A percentile compares a stretch with the other conserved stretches of the same genome.
Evolutionary conservation across 2,329 filamentous ascomycete species (phyloP).

Genomic region (Penicillium sp.): DNA sequence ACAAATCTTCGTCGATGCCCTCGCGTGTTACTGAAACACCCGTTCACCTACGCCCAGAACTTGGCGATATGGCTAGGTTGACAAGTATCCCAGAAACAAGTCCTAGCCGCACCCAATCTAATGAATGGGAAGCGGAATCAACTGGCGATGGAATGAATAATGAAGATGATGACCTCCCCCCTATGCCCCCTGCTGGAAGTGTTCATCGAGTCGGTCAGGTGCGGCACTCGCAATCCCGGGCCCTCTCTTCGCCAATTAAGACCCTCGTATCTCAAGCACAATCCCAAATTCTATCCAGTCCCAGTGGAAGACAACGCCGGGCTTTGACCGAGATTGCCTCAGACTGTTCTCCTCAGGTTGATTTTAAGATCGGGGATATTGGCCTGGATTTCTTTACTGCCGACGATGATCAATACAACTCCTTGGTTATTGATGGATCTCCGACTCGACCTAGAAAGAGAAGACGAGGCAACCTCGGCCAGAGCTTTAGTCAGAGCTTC

Average conservation of each 20-base stretch:
- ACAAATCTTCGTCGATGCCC: slow-evolving; percentile 39
- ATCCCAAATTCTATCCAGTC: slow-evolving; percentile 37
- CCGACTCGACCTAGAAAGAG: slow-evolving; percentile 38
- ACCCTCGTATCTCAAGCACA: slow-evolving; percentile 21
- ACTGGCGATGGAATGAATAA: slow-evolving; percentile 29
- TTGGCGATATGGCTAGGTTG: slow-evolving; percentile 29
- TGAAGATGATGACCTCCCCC: slow-evolving; percentile 41
- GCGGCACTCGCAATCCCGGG: slow-evolving; percentile 18
- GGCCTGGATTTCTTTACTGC: slow-evolving; percentile 39
- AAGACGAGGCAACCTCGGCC: slow-evolving; percentile 36
- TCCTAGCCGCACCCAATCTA: slow-evolving; percentile 26
- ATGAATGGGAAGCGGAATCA: slow-evolving; percentile 22
- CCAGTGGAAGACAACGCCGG: slow-evolving; percentile 37
- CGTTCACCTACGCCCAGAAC: slow-evolving; percentile 24
- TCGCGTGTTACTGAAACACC: slow-evolving; percentile 44
- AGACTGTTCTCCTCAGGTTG: slow-evolving; percentile 41
- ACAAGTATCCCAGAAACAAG: slow-evolving; percentile 43
- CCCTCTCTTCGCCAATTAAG: slow-evolving; percentile 29
- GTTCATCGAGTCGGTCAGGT: slow-evolving; percentile 18
- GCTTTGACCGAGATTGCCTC: slow-evolving; percentile 44
- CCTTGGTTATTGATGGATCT: slow-evolving; percentile 31
- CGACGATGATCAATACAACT: slow-evolving; percentile 42
- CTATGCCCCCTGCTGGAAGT: slow-evolving; percentile 22
- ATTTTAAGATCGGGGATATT: slow-evolving; percentile 31
- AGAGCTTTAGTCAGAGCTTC: slow-evolving; percentile 30